Evolutionary conservation across 768 basidiomycete genomes (phyloP).

Genomic region (Roridomyces roridus): DNA sequence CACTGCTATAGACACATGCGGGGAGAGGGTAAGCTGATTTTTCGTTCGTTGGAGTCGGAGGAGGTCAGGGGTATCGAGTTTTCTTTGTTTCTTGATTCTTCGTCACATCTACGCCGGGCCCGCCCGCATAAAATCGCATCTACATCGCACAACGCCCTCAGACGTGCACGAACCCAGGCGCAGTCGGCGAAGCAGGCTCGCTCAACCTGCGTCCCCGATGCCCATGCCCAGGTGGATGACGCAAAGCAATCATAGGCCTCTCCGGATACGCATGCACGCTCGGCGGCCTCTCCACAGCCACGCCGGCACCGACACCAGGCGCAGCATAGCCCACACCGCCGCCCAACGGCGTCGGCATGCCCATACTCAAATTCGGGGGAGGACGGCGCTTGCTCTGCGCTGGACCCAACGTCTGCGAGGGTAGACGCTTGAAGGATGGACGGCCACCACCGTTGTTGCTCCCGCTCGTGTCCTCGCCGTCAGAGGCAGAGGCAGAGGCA

Average conservation of each 20-base stretch:
- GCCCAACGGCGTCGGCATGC: background rate
- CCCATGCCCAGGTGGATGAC: conserved; percentile 3
- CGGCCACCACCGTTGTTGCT: conserved; percentile 38
- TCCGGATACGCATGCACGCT: conserved; percentile 15
- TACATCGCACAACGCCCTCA: too few relatives aligned
- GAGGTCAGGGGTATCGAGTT: too few relatives aligned
- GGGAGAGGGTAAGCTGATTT: too few relatives aligned
- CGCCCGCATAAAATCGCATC: too few relatives aligned
- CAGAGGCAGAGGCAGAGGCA: conserved; percentile 27
- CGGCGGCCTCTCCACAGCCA: background rate
- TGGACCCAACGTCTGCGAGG: conserved; percentile 76
- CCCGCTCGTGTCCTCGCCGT: conserved; percentile 35
- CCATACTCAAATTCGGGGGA: conserved; percentile 1
- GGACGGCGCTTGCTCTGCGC: conserved; percentile 54
- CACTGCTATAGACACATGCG: too few relatives aligned
- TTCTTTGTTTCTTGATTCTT: too few relatives aligned
- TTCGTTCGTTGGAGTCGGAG: too few relatives aligned
- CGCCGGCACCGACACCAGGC: background rate
- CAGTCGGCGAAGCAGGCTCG: conserved; percentile 22
- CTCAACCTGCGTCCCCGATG: conserved; percentile 18
- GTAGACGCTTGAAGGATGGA: conserved; percentile 75
- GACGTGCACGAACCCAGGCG: conserved; percentile 8
- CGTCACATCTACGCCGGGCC: too few relatives aligned
- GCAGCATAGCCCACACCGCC: background rate
- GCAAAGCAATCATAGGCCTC: conserved; percentile 16